phyloP scores from a whole-genome alignment of 768 basidiomycete species.

The Termitomyces sp. region DNA sequence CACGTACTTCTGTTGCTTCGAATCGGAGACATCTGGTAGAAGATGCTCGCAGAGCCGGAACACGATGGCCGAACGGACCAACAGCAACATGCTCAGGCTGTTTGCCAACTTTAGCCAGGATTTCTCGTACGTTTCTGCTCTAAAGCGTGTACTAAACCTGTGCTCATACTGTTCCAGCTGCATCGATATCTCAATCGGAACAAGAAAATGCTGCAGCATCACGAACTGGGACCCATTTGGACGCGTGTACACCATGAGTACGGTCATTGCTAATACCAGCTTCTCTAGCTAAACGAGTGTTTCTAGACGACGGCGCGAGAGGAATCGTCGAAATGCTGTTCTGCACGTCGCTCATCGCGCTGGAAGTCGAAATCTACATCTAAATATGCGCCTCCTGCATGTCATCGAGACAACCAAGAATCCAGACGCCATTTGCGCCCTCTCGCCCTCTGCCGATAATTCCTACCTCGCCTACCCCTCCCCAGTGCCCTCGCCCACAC shows the following conservation, averaged over 20 bases:
- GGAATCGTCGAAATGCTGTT: constrained; percentile 99
- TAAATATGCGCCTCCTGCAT: constrained; percentile 98
- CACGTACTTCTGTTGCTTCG: too few species aligned
- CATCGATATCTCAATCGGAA: constrained; percentile 92
- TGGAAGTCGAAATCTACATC: constrained; percentile 98
- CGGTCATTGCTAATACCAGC: too few species aligned
- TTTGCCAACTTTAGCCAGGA: constrained; percentile 99
- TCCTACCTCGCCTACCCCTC: constrained; percentile 97
- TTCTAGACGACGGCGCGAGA: too few species aligned
- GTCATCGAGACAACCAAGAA: constrained; percentile 97
- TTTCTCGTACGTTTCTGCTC: constrained; percentile 90
- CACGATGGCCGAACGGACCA: too few species aligned
- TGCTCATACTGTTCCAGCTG: constrained; percentile 47
- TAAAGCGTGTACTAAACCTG: too few species aligned
- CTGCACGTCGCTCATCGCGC: constrained; percentile 95
- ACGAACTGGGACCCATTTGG: constrained; percentile 99
- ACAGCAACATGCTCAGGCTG: too few species aligned
- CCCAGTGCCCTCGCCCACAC: constrained; percentile 89
- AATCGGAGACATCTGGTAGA: too few species aligned
- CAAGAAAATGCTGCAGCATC: constrained; percentile 93
- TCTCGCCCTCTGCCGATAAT: constrained; percentile 90
- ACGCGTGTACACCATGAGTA: too few species aligned
- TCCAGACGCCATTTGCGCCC: constrained; percentile 92
- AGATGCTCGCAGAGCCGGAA: too few species aligned
- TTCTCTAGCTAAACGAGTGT: too few species aligned